Evolutionary conservation across 176 grass and related monocot genomes (phyloP).

Genomic region (Musa schizocarpa): DNA sequence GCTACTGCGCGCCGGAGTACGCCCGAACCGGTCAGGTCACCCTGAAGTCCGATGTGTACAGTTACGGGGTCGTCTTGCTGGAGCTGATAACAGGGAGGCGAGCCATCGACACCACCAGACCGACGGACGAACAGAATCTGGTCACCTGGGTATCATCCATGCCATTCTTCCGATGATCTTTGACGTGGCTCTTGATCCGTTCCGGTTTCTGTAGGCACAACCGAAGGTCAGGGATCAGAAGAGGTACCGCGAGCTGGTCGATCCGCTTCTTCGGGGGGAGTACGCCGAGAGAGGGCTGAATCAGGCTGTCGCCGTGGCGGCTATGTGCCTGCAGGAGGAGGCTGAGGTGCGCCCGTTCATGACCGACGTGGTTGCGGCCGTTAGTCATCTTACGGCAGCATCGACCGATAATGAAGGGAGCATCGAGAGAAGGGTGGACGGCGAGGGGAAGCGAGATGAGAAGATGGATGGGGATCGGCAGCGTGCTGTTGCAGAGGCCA

Average conservation of each 20-base stretch:
- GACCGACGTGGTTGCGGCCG: conserved; percentile 57
- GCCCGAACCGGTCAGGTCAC: conserved; percentile 50
- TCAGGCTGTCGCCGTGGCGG: conserved; percentile 62
- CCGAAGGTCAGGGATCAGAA: conserved; percentile 61
- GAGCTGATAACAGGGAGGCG: conserved; percentile 75
- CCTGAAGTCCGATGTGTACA: conserved; percentile 76
- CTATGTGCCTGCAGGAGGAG: conserved; percentile 86
- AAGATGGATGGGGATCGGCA: conserved; percentile 25
- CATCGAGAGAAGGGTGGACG: background rate
- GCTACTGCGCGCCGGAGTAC: conserved; percentile 88
- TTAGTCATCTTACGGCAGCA: conserved; percentile 46
- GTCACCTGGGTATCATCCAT: conserved; percentile 38
- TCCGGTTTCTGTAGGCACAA: conserved; percentile 31
- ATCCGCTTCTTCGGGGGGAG: conserved; percentile 59
- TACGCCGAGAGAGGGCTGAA: conserved; percentile 55
- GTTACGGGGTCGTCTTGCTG: conserved; percentile 76
- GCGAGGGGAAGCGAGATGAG: conserved; percentile 4
- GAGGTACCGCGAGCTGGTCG: conserved; percentile 46
- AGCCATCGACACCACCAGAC: conserved; percentile 53
- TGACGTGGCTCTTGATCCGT: background rate
- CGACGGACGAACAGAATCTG: conserved; percentile 52
- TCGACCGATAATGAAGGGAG: conserved; percentile 10
- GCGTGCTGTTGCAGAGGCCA: conserved; percentile 43
- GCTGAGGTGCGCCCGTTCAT: conserved; percentile 53
- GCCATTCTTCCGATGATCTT: background rate